Percentiles rank a stretch among this genome's conserved stretches.
These are phyloP conservation scores for Phialophora expanda DNA, from an alignment of 2,329 filamentous ascomycete genomes.

Conservation along the genomic window DNA sequence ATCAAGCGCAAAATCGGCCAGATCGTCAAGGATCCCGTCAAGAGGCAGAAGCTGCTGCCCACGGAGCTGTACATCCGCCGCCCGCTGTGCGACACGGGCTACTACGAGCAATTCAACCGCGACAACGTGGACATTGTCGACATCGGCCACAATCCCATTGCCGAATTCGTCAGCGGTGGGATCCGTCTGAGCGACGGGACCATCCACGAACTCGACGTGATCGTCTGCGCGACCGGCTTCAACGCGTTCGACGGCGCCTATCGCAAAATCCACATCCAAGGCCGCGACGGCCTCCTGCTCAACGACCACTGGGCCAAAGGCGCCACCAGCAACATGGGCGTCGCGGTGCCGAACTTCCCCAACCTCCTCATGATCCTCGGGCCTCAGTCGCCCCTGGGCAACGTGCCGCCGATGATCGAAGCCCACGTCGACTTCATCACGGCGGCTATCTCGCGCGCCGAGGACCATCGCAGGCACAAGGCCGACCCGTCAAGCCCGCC, in stretches of 20 bases:
- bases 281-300: conserved; percentile 45
- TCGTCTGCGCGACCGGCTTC: conserved; percentile 35
- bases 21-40: conserved; percentile 57
- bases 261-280: conserved; percentile 48
- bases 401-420: conserved; percentile 61
- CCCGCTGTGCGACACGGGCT: conserved; percentile 54
- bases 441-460: conserved; percentile 13
- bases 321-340: conserved; percentile 49
- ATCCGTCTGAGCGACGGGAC: conserved; percentile 40
- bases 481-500: conserved; percentile 44
- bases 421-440: conserved; percentile 60
- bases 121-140: conserved; percentile 54
- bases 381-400: conserved; percentile 60
- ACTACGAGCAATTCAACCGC: conserved; percentile 57
- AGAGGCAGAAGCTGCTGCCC: conserved; percentile 60
- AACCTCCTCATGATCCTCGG: conserved; percentile 62
- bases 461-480: conserved; percentile 48
- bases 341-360: conserved; percentile 49
- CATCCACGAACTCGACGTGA: conserved; percentile 41
- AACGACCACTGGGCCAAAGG: conserved; percentile 46
- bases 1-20: conserved; percentile 59
- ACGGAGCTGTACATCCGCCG: conserved; percentile 62
- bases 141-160: conserved; percentile 42
- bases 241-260: conserved; percentile 45
- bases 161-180: conserved; percentile 38